These are phyloP conservation scores for Apiospora aurea DNA, from an alignment of 2,329 filamentous ascomycete genomes.

Conservation along the genomic window DNA sequence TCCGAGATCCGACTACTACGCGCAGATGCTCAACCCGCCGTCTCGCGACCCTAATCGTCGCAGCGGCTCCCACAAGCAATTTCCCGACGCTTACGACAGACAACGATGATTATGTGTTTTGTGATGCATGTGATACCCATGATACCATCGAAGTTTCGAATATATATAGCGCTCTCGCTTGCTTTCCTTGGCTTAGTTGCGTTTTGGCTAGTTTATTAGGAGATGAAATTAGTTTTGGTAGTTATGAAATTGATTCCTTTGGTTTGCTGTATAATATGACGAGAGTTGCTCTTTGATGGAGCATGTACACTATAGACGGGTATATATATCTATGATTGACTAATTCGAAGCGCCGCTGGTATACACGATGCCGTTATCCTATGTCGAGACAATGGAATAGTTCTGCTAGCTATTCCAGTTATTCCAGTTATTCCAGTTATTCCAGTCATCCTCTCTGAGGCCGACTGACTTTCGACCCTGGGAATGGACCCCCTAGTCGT, in stretches of 20 bases:
- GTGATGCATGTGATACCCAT: background rate
- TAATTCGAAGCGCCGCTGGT: no score
- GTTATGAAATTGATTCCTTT: background rate
- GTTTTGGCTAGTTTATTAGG: background rate
- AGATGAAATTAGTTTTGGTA: background rate
- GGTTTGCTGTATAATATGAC: background rate
- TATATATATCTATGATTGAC: no score
- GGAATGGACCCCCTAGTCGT: background rate
- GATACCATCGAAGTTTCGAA: background rate
- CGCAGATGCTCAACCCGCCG: no score
- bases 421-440: background rate
- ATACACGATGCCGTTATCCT: no score
- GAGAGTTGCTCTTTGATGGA: no score
- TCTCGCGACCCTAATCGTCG: no score
- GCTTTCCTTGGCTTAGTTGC: no score
- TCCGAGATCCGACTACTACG: background rate
- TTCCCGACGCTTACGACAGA: background rate
- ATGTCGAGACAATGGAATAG: no score
- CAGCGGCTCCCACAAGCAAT: background rate
- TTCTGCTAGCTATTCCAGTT: no score
- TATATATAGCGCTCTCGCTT: background rate
- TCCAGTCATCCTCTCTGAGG: no score
- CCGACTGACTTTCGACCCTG: background rate
- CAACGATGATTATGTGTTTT: background rate
- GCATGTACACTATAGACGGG: no score